A percentile compares a stretch with the other conserved stretches of the same genome.
phyloP scores from a whole-genome alignment of 1,139 yeast genomes.

The Dujonia santamariae region DNA sequence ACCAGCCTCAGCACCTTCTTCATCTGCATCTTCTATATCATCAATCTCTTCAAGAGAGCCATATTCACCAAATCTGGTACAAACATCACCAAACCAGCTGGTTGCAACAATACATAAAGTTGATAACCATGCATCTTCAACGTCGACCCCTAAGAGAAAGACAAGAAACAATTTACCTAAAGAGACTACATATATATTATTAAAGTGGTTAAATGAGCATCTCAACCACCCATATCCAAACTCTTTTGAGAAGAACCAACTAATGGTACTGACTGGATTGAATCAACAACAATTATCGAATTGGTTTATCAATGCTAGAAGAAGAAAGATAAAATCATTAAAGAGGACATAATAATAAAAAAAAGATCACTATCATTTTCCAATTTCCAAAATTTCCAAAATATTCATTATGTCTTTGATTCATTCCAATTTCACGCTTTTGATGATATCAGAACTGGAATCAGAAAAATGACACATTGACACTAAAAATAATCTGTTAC shows the following conservation, averaged over 20 bases:
- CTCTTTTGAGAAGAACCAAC: constrained; percentile 78
- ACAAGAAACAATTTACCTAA: constrained; percentile 84
- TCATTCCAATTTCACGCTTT: too few relatives aligned
- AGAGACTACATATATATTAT: constrained; percentile 76
- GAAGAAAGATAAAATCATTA: constrained; percentile 65
- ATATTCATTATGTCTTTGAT: too few relatives aligned
- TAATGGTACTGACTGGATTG: constrained; percentile 80
- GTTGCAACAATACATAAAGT: not conserved
- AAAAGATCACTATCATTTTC: too few relatives aligned
- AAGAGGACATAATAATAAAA: too few relatives aligned
- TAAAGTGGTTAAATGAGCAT: constrained; percentile 83
- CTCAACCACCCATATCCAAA: constrained; percentile 93
- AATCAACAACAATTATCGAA: constrained; percentile 89
- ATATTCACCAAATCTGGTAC: not conserved
- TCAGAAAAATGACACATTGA: too few relatives aligned
- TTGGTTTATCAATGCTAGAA: constrained; percentile 95
- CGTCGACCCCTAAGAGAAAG: constrained; percentile 20
- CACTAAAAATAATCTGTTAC: too few relatives aligned
- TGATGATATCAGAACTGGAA: too few relatives aligned
- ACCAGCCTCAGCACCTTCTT: not conserved
- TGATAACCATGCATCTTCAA: not conserved
- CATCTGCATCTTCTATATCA: not conserved
- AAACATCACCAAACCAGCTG: constrained; percentile 1
- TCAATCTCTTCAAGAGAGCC: constrained; percentile 1
- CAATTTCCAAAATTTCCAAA: too few relatives aligned